Evolutionary conservation across 176 grass and related monocot genomes (phyloP), one percentile per base, ranked within the genome.

Genomic region (Phoenix roebelenii): DNA sequence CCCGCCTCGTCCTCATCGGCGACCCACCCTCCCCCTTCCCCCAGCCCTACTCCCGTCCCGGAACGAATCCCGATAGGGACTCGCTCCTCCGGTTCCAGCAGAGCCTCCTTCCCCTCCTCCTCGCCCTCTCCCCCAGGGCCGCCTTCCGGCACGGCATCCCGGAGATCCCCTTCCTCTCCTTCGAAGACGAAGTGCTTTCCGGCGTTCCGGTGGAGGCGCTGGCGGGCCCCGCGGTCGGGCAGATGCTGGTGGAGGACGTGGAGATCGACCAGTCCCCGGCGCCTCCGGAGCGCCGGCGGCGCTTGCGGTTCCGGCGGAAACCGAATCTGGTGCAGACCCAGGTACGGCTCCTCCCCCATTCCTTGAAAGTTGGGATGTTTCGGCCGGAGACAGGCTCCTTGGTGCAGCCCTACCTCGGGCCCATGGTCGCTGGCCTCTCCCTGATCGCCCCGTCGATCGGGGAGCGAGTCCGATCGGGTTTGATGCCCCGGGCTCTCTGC

Each of bases 181-280:
- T 96, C 79, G 83, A 90, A 3, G 92, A 90, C 51, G 74, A 82
- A 54, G 74, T 86, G 12, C 58, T 90, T 16, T 54, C 62, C 25
- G 50, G 85, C 49, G 55, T 69, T 22, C 75, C 68, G 1, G 25
- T 87, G 57, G 70, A 80, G 58, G 19, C 54, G 9, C 64, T 75
- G n/a, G 16, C 68, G n/a, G 83, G 86, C 2, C 61, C 83, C 26
- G 66, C 66, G 26, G 86, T 84, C 5, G 78, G 86, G 35, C 83
- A 96, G 68, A 96, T 96, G 83, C 32, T 88, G 23, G 55, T 96
- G 12, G 87, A 96, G 87, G 92, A 96, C 73, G 92, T 96, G 52
- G 72, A 63, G 0, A 25, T 85, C 30, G 59, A 83, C 59, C 39
- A 60, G 10, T 25, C 72, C 16, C 28, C 72, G 0, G 50, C 3